A percentile compares a stretch with the other conserved stretches of the same genome.
phyloP scores from a whole-genome alignment of 2,329 filamentous ascomycete genomes.

The Metarhizium brunneum region DNA sequence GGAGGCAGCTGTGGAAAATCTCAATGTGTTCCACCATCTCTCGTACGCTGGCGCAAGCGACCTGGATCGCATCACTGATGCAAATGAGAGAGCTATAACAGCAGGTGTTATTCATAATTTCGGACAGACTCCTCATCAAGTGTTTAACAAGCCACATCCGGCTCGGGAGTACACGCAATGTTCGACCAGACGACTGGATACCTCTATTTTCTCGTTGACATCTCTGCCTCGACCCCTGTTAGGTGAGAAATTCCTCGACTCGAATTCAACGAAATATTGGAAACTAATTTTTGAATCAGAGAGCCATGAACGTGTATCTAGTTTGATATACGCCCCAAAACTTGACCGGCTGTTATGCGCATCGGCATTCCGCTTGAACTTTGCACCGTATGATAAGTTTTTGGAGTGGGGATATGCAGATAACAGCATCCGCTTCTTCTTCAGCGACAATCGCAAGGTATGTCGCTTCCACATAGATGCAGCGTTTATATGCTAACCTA shows the following conservation, averaged over 20 bases:
- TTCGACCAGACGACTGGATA: constrained; percentile 64
- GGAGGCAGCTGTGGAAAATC: constrained; percentile 79
- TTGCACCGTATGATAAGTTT: constrained; percentile 87
- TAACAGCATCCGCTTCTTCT: constrained; percentile 84
- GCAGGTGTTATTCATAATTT: constrained; percentile 98
- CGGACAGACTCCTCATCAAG: constrained; percentile 91
- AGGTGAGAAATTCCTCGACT: constrained; percentile 29
- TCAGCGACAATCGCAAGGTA: constrained; percentile 70
- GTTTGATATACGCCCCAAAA: constrained; percentile 68
- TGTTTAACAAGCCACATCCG: constrained; percentile 76
- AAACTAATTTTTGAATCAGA: constrained; percentile 24
- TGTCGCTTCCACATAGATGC: constrained; percentile 6
- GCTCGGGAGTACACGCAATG: constrained; percentile 60
- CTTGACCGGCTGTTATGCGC: constrained; percentile 77
- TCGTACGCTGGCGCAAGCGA: constrained; percentile 93
- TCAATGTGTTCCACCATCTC: constrained; percentile 93
- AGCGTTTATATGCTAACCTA: constrained; percentile 16
- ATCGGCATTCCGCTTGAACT: constrained; percentile 75
- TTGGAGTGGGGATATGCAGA: constrained; percentile 96
- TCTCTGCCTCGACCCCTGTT: constrained; percentile 72
- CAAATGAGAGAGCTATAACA: constrained; percentile 75
- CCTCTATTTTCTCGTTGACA: constrained; percentile 63
- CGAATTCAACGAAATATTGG: not conserved
- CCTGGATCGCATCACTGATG: constrained; percentile 81
- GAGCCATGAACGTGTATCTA: constrained; percentile 70